Evolutionary conservation across 768 basidiomycete genomes (phyloP), one percentile per base, ranked within the genome.

Genomic region (Fibroporia radiculosa): DNA sequence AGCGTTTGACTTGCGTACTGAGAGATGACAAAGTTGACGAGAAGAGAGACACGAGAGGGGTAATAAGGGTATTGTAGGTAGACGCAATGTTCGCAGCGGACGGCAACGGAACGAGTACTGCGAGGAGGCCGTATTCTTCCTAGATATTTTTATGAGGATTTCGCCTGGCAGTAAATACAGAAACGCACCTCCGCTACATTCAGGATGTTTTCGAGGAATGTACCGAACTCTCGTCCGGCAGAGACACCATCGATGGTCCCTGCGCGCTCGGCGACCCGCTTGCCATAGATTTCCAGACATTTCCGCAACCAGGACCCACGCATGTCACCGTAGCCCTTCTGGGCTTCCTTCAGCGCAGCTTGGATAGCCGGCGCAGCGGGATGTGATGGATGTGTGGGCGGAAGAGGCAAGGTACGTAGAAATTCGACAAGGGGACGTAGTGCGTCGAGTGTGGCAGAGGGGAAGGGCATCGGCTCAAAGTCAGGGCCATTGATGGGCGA

Each of bases 291-390:
- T 55, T 91, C 89, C 18, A 90, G 60, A 42, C 85, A 84, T 55
- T 82, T 87, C 49, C 73, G 74, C 32, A 70, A 73, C 89, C 89
- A 91, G 11, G 68, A 71, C 10, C 87, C 86, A 22, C 89, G 75
- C 86, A 91, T 91, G 52, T 90, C 87, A 0, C 85, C 88, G 49
- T 86, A 90, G 1, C 88, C 88, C 44, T 73, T 72, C 62, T 88
- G 86, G 5, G 86, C 85, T 16, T 91, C 88, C 55, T 72, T 78
- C 6, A 92, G 61, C 1, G 83, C 80, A 2, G 72, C 56, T 18
- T 78, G 65, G 34, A 90, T 89, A 3, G 68, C 67, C 4, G 69
- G 70, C 0, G 85, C 76, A 6, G 84, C 84, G 0, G 84, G 85
- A 56, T 91, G 87, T 0, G 87, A 85, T 1, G 88, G 88, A 53